Evolutionary conservation across 139 green algal genomes (phyloP), one percentile per base, ranked within the genome.

Genomic region (Pleodorina starrii): DNA sequence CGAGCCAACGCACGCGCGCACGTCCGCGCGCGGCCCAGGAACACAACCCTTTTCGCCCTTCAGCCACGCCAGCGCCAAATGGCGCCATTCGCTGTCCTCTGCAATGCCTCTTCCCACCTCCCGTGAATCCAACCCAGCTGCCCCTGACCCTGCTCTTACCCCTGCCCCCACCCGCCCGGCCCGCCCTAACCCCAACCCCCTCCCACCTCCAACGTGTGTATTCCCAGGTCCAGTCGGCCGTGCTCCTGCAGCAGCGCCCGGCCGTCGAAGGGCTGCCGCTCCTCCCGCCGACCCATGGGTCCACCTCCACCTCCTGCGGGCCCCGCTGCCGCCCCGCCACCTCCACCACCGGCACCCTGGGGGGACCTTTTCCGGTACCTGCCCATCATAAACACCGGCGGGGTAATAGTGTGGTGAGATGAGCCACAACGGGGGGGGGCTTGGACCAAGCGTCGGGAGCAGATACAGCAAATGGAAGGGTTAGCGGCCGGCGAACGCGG

Each of bases 181-280:
- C n/a, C n/a, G n/a, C n/a, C n/a, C n/a, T n/a, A n/a, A 68, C 29
- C 63, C 63, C 63, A 21, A 3, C 29, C 63, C 72, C 21, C 38
- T 36, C 66, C 2, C 63, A 80, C 83, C 83, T 79, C 3, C 42
- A 88, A 23, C 0, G 19, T 54, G 83, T 88, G 83, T 43, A 88
- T 88, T 3, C 83, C 83, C 35, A 88, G 83, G 44, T 88, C 83
- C 68, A 88, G 68, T 66, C 46, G 25, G 29, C 66, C 68, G 35
- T 88, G 83, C 83, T 81, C 83, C 68, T 51, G 32, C 32, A 88
- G 83, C 83, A 88, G 68, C 32, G 68, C 83, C 10, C 91, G 85
- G 2, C 91, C 93, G 60, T 95, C 90, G 77, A 94, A 92, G 3
- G 91, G 89, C 46, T 88, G 66, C 32, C 83, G 66, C 48, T 81